Base-by-base conservation (phyloP, 1,284 basidiomycete species). In the Bjerkandera adusta region DNA sequence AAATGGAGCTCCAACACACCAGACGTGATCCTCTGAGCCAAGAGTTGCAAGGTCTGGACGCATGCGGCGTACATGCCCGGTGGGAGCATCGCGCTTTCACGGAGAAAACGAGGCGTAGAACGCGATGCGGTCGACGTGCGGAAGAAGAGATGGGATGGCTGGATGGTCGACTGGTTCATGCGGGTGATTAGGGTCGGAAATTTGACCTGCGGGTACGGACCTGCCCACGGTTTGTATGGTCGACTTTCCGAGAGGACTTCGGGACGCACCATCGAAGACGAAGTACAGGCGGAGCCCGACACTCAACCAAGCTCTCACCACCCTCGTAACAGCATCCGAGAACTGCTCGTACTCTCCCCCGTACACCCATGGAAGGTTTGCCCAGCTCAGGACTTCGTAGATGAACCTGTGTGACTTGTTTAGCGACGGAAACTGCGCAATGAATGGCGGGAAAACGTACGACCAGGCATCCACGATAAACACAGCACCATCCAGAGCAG, bases 381-480 rank as follows among this genome's bases (percentile, higher is more conserved):
- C 79, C 50, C 77, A 74, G 33, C 76, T 69, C 53, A 88, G 76
- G 11, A 93, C 57, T 51, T 81, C 75, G 63, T 84, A 93, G 53
- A 94, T 86, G 65, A 95, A 85, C 24, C 91, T 94, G 58, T 7
- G 41, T 25, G 34, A 45, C 46, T 35, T 56, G 54, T 27, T 47
- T 49, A 49, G 45, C 24, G 42, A 37, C 33, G 42, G 25, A 32
- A 41, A 45, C 43, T 42, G 48, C 24, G 21, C 18, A 10, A 29
- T 16, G 13, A 11, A 16, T 20, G 47, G 37, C 18, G 36, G 45
- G 44, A 37, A 24, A 38, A 81, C 90, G 81, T 64, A 93, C 91
- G 90, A 91, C 89, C 87, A 92, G 35, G 81, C 89, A 68, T 95
- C 92, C 32, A 94, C 78, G 2, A 94, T 82, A 50, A 92, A 70